Percentiles rank a stretch among this genome's conserved stretches.
phyloP scores from a whole-genome alignment of 306 rosid genomes.

The Glycyrrhiza uralensis region DNA sequence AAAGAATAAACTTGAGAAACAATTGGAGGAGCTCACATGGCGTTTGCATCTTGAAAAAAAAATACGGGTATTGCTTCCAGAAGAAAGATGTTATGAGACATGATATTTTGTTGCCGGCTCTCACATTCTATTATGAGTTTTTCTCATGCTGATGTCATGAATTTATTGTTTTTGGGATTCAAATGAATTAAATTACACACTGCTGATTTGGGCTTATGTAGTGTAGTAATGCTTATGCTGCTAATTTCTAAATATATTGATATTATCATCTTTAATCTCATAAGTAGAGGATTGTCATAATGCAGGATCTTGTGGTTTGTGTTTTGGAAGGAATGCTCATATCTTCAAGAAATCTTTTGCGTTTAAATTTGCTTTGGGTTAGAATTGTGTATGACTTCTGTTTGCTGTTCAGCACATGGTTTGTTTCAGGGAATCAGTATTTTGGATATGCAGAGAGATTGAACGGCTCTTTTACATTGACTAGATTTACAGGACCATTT shows the following conservation, averaged over 20 bases:
- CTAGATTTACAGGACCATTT: background rate
- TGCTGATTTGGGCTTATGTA: background rate
- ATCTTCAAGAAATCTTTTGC: background rate
- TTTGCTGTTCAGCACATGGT: background rate
- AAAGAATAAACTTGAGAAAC: constrained; percentile 93
- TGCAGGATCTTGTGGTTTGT: background rate
- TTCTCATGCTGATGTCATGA: background rate
- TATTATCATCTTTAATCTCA: background rate
- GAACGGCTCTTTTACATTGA: background rate
- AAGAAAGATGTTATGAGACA: background rate
- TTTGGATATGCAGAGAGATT: background rate
- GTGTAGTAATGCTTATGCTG: constrained; percentile 9
- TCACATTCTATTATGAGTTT: background rate
- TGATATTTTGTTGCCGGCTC: background rate
- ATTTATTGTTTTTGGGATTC: background rate
- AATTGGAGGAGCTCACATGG: constrained; percentile 93
- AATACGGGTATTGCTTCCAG: constrained; percentile 63
- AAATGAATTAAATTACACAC: constrained; percentile 3
- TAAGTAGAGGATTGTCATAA: background rate
- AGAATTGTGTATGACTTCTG: background rate
- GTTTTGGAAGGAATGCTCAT: constrained; percentile 9
- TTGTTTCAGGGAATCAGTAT: background rate
- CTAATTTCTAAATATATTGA: background rate
- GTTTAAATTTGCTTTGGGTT: background rate
- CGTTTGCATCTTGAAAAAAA: constrained; percentile 92